Conservation (phyloP, 1,284 basidiomycete genomes). For the Ceratobasidium sp. region DNA sequence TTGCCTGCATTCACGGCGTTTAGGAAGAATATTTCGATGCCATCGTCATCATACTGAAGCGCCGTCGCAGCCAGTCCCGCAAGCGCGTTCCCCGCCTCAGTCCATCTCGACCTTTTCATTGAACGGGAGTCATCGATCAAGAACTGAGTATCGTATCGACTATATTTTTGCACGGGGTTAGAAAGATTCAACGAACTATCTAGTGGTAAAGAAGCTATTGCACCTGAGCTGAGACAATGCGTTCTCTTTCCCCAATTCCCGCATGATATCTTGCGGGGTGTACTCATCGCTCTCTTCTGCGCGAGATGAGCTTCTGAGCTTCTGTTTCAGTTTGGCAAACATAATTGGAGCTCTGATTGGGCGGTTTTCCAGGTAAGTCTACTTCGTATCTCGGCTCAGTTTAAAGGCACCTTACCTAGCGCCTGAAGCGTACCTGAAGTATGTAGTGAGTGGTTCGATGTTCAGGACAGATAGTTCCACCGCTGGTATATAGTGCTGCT, state of each 20-base stretch:
- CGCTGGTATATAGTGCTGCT: no score
- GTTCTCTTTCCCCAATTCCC: slow-evolving; percentile 4
- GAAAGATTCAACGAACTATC: no score
- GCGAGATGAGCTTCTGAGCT: neutral
- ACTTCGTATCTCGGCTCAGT: no score
- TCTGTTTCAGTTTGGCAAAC: neutral
- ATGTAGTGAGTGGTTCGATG: no score
- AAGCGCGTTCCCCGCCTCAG: slow-evolving; percentile 64
- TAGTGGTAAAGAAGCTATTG: no score
- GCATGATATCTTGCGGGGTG: neutral
- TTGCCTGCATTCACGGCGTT: slow-evolving; percentile 55
- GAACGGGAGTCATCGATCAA: slow-evolving; percentile 65
- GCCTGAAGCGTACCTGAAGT: no score
- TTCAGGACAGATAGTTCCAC: no score
- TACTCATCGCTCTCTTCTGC: no score
- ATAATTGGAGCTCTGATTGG: no score
- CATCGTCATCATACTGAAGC: slow-evolving; percentile 64
- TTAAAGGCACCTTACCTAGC: no score
- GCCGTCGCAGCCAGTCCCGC: slow-evolving; percentile 63
- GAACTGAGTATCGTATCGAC: slow-evolving; percentile 36
- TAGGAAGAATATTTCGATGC: slow-evolving; percentile 68
- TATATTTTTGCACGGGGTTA: no score
- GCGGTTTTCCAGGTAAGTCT: no score
- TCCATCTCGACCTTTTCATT: slow-evolving; percentile 67
- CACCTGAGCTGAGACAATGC: slow-evolving; percentile 3